Evolutionary conservation across 176 grass and related monocot species (phyloP).

Genomic region (Chrysopogon serrulatus): DNA sequence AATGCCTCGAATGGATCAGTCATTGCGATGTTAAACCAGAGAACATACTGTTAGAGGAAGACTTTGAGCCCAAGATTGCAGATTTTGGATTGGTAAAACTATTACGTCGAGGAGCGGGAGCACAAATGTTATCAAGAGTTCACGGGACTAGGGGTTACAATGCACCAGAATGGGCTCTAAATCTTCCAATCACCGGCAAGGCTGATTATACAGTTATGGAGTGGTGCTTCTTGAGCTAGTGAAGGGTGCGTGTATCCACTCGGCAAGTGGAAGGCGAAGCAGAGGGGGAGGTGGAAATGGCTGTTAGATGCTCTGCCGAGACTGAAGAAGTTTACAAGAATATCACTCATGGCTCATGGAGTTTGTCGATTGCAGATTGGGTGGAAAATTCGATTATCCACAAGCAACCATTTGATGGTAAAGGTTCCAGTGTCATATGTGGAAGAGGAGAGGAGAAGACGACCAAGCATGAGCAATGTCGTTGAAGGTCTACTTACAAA

Average conservation of each 20-base stretch:
- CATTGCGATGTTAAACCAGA: constrained; percentile 65
- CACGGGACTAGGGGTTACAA: constrained; percentile 58
- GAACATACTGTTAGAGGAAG: constrained; percentile 49
- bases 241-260: constrained; percentile 35
- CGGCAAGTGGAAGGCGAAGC: neutral
- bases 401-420: constrained; percentile 30
- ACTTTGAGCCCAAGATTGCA: constrained; percentile 52
- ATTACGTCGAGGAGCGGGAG: constrained; percentile 4
- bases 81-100: constrained; percentile 62
- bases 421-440: constrained; percentile 34
- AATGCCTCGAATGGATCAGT: constrained; percentile 44
- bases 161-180: constrained; percentile 55
- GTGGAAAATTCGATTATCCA: constrained; percentile 21
- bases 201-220: constrained; percentile 46
- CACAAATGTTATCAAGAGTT: constrained; percentile 27
- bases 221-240: constrained; percentile 55
- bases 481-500: constrained; percentile 23
- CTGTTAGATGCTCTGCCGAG: neutral
- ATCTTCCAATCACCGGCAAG: constrained; percentile 48
- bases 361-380: constrained; percentile 23
- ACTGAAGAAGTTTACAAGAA: constrained; percentile 23
- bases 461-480: constrained; percentile 34
- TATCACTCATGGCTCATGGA: constrained; percentile 37
- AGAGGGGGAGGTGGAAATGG: constrained; percentile 26
- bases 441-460: constrained; percentile 40